Evolutionary conservation across 208 protist genomes (phyloP), one percentile per base, ranked within the genome.

Genomic region (Angomonas desouzai): DNA sequence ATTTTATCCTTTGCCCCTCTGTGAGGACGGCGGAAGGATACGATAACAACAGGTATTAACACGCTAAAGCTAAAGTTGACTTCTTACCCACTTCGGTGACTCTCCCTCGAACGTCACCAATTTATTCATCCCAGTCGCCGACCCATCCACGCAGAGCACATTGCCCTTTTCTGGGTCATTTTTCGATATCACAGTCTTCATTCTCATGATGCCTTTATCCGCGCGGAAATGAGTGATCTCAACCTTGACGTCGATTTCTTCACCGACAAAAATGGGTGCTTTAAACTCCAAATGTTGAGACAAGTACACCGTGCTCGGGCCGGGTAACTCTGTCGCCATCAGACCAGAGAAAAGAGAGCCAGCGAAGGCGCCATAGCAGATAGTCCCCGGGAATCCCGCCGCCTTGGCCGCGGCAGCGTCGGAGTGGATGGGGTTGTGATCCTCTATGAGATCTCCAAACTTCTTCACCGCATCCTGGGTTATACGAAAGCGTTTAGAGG

Each of bases 311-410:
- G 89, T 91, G 33, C 89, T 79, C 11, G 85, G 80, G 0, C 92
- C 92, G 9, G 89, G 92, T 16, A 97, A 47, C 48, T 91, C 72
- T 0, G 77, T 84, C 9, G 86, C 92, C 72, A 95, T 83, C 2
- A 97, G 33, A 20, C 83, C 85, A 33, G 89, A 96, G 64, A 97
- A 91, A 20, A 95, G 79, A 23, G 85, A 89, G 32, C 77, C 85
- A 22, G 81, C 85, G n/a, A 92, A 66, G 75, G 92, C 89, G 7
- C 92, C 92, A 57, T 97, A 77, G 62, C 81, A 89, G 62, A 97
- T 81, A 27, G 77, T 59, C 34, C 68, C 56, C 0, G 86, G 77
- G 51, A 97, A 97, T 6, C 86, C 85, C 22, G 83, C 88, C 3
- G 77, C 79, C 69, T 85, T 85, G 2, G 87, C 88, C 0, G 87